Base-by-base conservation (phyloP, 768 basidiomycete species). In the Collybia sp. region DNA sequence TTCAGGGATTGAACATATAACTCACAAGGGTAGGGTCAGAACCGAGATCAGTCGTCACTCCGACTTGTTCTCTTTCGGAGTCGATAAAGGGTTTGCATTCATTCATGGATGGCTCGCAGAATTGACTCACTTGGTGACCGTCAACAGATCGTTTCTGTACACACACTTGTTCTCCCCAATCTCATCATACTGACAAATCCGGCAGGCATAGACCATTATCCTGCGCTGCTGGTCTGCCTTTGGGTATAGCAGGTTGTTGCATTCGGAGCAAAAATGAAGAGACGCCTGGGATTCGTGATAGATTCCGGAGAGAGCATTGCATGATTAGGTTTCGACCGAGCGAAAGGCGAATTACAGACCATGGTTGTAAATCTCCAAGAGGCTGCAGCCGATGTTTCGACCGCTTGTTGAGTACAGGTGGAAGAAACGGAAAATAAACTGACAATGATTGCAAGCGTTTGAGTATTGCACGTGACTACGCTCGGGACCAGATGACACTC, bases 231-330 rank as follows among this genome's bases (percentile, higher is more conserved):
- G 82, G 66, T 96, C 94, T 36, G 90, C 93, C 69, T 93, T 85
- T 16, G 93, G 93, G 63, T 95, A 94, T 43, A 96, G 75, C 20
- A 96, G 77, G 61, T 96, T 95, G 70, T 94, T 93, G 74, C 93
- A 95, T 73, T 95, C 93, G 33, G 82, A 84, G 58, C 93, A 95
- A 67, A 95, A 95, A 54, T 89, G 83, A 20, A 95, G 80, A 2
- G 88, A 88, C 10, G 89, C 83, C 88, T 91, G 25, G 8, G 8
- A 25, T 25, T 25, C 25, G 25, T 8, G 25, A 25, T 25, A 8
- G 25, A 25, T 25, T 8, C 25, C 25, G 25, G 25, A 25, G 25
- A 25, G 8, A 3, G 25, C 3, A 25, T 25, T 4, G 25, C 25
- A 25, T 25, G 25, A 25, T 25, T 25, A 25, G 25, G 25, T 25